A percentile compares a stretch with the other conserved stretches of the same genome.
Conservation (phyloP, 1,284 basidiomycete species). For the Cutaneotrichosporon dermatis region DNA sequence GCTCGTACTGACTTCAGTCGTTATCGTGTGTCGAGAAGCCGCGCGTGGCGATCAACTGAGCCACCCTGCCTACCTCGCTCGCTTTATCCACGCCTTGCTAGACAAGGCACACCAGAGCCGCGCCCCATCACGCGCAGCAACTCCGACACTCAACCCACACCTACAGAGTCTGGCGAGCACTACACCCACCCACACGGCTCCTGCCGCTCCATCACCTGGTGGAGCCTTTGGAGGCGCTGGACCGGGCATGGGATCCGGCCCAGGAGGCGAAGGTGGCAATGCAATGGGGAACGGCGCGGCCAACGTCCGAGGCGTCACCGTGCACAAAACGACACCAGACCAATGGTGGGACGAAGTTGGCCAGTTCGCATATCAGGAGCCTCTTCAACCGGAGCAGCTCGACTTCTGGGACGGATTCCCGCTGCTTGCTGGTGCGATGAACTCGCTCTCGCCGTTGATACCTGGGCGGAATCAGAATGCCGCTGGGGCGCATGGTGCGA, state of each 20-base stretch:
- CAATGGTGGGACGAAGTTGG: constrained; percentile 22
- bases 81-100: constrained; percentile 20
- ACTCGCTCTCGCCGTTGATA: constrained; percentile 2
- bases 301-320: background rate
- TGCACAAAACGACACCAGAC: constrained; percentile 17
- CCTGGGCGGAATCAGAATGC: no score
- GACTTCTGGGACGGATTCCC: constrained; percentile 26
- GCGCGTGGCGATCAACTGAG: constrained; percentile 19
- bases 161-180: constrained; percentile 1
- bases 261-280: no score
- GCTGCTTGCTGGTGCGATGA: constrained; percentile 19
- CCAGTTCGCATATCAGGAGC: constrained; percentile 19
- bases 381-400: constrained; percentile 15
- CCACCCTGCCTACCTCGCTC: constrained; percentile 21
- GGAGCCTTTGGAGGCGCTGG: no score
- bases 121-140: constrained; percentile 11
- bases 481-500: background rate
- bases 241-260: no score
- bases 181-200: background rate
- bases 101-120: constrained; percentile 22
- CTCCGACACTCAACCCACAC: constrained; percentile 6
- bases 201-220: background rate
- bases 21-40: constrained; percentile 24
- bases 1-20: constrained; percentile 7
- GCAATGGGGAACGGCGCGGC: no score